These are phyloP conservation scores for Fraxinus americana DNA, from an alignment of 257 asterid species.

Conservation along the genomic window DNA sequence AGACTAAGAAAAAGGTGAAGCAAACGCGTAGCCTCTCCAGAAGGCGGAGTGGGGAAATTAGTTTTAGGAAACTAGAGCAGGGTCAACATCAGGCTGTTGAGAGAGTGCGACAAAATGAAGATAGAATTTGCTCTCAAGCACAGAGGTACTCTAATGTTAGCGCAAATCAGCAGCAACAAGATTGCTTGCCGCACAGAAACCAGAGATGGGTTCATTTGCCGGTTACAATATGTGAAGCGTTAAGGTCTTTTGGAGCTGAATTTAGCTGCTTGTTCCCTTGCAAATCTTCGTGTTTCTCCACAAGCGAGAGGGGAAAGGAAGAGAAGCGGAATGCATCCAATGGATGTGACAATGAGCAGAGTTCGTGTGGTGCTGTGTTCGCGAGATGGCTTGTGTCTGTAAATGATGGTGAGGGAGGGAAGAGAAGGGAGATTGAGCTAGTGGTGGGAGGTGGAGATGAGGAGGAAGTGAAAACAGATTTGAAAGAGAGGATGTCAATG, in stretches of 20 bases:
- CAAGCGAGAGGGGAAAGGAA: slow-evolving; percentile 38
- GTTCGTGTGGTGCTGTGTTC: slow-evolving; percentile 63
- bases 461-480: slow-evolving; percentile 35
- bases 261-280: slow-evolving; percentile 88
- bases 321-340: slow-evolving; percentile 35
- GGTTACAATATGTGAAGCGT: slow-evolving; percentile 78
- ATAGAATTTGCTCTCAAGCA: slow-evolving; percentile 21
- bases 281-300: slow-evolving; percentile 63
- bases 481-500: slow-evolving; percentile 29
- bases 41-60: slow-evolving; percentile 64
- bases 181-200: slow-evolving; percentile 60
- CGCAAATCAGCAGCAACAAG: slow-evolving; percentile 42
- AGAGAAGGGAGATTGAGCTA: slow-evolving; percentile 76
- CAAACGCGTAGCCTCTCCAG: slow-evolving; percentile 67
- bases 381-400: slow-evolving; percentile 82
- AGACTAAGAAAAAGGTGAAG: slow-evolving; percentile 73
- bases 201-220: slow-evolving; percentile 97
- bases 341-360: slow-evolving; percentile 33
- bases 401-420: slow-evolving; percentile 68
- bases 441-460: slow-evolving; percentile 83
- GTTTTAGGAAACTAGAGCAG: slow-evolving; percentile 56
- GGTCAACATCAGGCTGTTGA: slow-evolving; percentile 4
- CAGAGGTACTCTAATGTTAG: slow-evolving; percentile 25
- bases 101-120: slow-evolving; percentile 24
- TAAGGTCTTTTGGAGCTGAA: slow-evolving; percentile 68